A percentile compares a stretch with the other conserved stretches of the same genome.
phyloP scores from a whole-genome alignment of 2,329 filamentous ascomycete genomes.

The Cephalotrichum gorgonifer region DNA sequence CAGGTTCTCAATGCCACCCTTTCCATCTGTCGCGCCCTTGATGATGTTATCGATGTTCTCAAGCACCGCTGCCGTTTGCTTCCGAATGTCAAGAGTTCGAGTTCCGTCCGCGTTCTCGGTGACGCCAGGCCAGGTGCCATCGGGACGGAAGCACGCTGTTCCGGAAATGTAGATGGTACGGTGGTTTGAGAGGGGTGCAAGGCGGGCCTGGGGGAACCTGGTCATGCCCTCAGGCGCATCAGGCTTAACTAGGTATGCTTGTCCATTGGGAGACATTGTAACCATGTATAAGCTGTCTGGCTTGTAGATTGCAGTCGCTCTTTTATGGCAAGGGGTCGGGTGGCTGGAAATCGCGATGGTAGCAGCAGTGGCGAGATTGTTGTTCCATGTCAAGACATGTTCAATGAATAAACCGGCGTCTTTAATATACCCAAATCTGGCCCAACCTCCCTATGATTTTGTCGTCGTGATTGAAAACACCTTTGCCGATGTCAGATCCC shows the following conservation, averaged over 20 bases:
- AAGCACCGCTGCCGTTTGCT: slow-evolving; percentile 27
- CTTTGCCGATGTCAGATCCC: no score
- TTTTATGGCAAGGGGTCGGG: no score
- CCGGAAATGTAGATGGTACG: slow-evolving; percentile 29
- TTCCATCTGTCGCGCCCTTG: slow-evolving; percentile 22
- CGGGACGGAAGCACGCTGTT: slow-evolving; percentile 21
- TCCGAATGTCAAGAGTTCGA: slow-evolving; percentile 20
- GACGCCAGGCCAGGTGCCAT: slow-evolving; percentile 23
- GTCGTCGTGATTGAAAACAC: no score
- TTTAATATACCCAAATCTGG: no score
- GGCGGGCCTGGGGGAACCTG: slow-evolving; percentile 23
- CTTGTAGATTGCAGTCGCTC: neutral
- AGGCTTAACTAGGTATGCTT: slow-evolving; percentile 21
- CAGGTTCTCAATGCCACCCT: slow-evolving; percentile 23
- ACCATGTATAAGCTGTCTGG: neutral
- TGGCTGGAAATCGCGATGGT: neutral
- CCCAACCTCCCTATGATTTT: no score
- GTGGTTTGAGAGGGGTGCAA: slow-evolving; percentile 17
- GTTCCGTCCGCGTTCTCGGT: slow-evolving; percentile 24
- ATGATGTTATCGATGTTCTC: slow-evolving; percentile 25
- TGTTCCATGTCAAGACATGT: neutral
- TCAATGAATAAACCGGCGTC: no score
- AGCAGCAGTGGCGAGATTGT: neutral
- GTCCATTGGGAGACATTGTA: slow-evolving; percentile 21
- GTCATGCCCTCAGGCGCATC: slow-evolving; percentile 14